Evolutionary conservation across 306 rosid genomes (phyloP), one percentile per base, ranked within the genome.

Genomic region (Sindora glabra): DNA sequence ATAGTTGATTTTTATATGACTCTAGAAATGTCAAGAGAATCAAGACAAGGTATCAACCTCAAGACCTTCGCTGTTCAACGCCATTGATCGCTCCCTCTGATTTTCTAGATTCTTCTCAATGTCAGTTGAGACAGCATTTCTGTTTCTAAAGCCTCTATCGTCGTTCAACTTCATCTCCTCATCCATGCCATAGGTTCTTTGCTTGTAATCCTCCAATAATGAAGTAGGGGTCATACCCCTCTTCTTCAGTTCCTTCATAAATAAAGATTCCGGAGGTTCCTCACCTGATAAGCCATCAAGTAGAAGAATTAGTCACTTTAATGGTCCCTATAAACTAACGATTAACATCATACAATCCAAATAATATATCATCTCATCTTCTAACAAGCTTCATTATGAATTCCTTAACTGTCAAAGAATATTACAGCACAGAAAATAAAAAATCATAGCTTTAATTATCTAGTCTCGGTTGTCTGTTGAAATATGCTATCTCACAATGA

Each of bases 151-250:
- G 52, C 82, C 82, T 56, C 78, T 73, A 56, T 74, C 82, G 66
- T 81, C 88, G 21, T 82, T 68, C 70, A 67, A 48, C 22, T 34
- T 74, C 53, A 48, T 68, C 86, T 81, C 92, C 13, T 81, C 87
- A 44, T 80, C 89, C 12, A 62, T 48, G 57, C 72, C 89, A 50
- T 66, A 71, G 59, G 65, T 82, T 54, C 75, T 81, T 62, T 73
- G 74, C 40, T 80, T 83, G 39, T 69, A 72, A 59, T 86, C 99
- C 78, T 92, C 96, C 22, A 89, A 89, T 84, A 86, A 77, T 36
- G 99, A 92, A 49, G 95, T 86, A 37, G 99, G 99, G 34, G 76
- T 82, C 92, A 92, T 83, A 27, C 99, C 99, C 58, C 99, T 81
- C 79, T 76, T 80, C 89, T 81, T 88, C 78, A 92, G 59, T 59